These are phyloP conservation scores for Calonectria naviculata DNA, from an alignment of 2,329 filamentous ascomycete species.

Conservation along the genomic window DNA sequence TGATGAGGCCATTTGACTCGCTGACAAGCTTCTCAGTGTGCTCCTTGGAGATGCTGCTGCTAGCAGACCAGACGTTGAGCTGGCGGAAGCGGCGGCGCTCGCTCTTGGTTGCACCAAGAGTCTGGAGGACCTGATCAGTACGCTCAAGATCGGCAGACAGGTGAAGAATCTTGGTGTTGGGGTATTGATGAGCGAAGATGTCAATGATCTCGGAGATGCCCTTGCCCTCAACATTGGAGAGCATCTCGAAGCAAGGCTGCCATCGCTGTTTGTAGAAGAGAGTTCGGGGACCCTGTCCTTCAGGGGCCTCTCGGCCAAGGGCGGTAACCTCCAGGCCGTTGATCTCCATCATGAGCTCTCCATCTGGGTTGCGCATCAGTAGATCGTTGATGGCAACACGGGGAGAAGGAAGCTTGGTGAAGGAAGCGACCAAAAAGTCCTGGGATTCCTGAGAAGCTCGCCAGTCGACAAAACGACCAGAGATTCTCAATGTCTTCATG, in stretches of 20 bases:
- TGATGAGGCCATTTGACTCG: slow-evolving; percentile 20
- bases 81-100: slow-evolving; percentile 33
- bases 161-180: slow-evolving; percentile 37
- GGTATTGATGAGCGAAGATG: slow-evolving; percentile 38
- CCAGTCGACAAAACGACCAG: slow-evolving; percentile 34
- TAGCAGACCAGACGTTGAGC: slow-evolving; percentile 32
- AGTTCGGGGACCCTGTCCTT: slow-evolving; percentile 31
- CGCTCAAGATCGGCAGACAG: slow-evolving; percentile 28
- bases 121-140: slow-evolving; percentile 20
- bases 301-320: slow-evolving; percentile 31
- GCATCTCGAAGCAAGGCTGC: slow-evolving; percentile 38
- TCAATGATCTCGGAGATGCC: slow-evolving; percentile 30
- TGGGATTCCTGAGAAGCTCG: slow-evolving; percentile 18
- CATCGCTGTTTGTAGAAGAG: slow-evolving; percentile 38
- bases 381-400: slow-evolving; percentile 39
- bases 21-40: slow-evolving; percentile 18
- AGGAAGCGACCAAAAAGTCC: slow-evolving; percentile 32
- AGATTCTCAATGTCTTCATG: slow-evolving; percentile 34
- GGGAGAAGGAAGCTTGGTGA: slow-evolving; percentile 37
- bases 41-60: slow-evolving; percentile 17
- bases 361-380: slow-evolving; percentile 30
- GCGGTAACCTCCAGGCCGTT: slow-evolving; percentile 35
- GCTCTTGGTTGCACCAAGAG: slow-evolving; percentile 27
- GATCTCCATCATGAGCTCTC: slow-evolving; percentile 37
- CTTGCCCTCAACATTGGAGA: slow-evolving; percentile 25